A percentile compares a stretch with the other conserved stretches of the same genome.
Evolutionary conservation across 768 basidiomycete species (phyloP).

Genomic region (Tulasnella calospora): DNA sequence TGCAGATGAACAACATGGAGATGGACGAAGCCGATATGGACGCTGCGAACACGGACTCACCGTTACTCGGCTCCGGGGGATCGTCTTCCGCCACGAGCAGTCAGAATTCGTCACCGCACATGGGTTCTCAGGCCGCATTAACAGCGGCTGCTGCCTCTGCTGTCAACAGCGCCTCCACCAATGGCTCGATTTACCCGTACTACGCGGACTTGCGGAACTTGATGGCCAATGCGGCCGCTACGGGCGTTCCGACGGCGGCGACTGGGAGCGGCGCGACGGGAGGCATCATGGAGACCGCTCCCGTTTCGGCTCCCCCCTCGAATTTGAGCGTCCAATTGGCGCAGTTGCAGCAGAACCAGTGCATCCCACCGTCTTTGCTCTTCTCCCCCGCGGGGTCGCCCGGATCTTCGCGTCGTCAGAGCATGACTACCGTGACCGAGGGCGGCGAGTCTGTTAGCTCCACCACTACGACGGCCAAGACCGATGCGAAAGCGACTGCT

Average conservation of each 20-base stretch:
- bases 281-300: not conserved
- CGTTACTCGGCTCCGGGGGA: conserved; percentile 22
- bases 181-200: conserved; percentile 17
- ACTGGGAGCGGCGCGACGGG: not conserved
- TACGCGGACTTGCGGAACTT: conserved; percentile 23
- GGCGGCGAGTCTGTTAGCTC: conserved; percentile 29
- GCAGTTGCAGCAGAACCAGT: conserved; percentile 39
- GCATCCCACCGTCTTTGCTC: conserved; percentile 63
- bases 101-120: conserved; percentile 17
- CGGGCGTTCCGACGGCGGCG: not conserved
- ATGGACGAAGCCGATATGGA: conserved; percentile 26
- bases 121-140: conserved; percentile 21
- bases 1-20: conserved; percentile 26
- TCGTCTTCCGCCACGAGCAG: conserved; percentile 2
- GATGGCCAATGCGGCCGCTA: conserved; percentile 6
- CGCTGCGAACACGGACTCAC: conserved; percentile 8
- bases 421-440: conserved; percentile 28
- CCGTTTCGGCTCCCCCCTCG: not conserved
- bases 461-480: conserved; percentile 30
- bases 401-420: conserved; percentile 43
- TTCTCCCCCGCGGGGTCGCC: conserved; percentile 52
- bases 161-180: not conserved
- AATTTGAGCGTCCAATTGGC: conserved; percentile 20
- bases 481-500: conserved; percentile 34
- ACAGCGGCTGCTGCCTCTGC: not conserved